A percentile compares a stretch with the other conserved stretches of the same genome.
These are phyloP conservation scores for Rhododendron ferrugineum DNA, from an alignment of 148 eudicot genomes.

Conservation along the genomic window DNA sequence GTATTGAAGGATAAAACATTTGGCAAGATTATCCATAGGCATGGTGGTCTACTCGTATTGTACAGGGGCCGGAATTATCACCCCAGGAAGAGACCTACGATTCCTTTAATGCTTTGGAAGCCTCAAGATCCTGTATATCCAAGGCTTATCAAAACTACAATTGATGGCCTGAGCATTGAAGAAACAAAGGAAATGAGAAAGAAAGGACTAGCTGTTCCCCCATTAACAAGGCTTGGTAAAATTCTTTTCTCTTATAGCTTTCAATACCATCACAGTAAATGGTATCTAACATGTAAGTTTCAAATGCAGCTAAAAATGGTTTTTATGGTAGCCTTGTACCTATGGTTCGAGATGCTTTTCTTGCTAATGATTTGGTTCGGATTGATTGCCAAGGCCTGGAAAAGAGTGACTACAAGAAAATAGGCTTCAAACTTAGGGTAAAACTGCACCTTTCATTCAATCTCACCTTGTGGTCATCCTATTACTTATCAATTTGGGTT, in stretches of 20 bases:
- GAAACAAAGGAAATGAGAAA: constrained; percentile 85
- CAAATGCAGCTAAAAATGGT: constrained; percentile 76
- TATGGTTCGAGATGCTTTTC: constrained; percentile 97
- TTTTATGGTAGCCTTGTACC: constrained; percentile 82
- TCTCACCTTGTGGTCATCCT: not conserved
- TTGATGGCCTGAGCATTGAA: constrained; percentile 82
- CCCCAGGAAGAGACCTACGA: constrained; percentile 65
- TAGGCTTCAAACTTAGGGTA: constrained; percentile 90
- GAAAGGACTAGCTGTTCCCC: constrained; percentile 69
- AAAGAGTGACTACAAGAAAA: constrained; percentile 77
- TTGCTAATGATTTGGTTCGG: constrained; percentile 68
- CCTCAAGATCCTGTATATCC: constrained; percentile 94
- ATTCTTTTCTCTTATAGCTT: not conserved
- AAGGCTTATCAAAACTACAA: constrained; percentile 74
- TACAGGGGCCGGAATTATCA: constrained; percentile 84
- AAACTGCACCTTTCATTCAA: constrained; percentile 3
- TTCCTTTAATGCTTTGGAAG: constrained; percentile 96
- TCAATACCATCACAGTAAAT: not conserved
- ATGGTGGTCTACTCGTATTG: constrained; percentile 61
- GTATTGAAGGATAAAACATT: constrained; percentile 61
- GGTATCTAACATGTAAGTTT: constrained; percentile 7
- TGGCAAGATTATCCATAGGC: constrained; percentile 73
- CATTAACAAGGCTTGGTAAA: constrained; percentile 77
- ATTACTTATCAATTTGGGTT: not conserved
- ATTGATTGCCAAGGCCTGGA: constrained; percentile 84